Base-by-base conservation (phyloP, 1,284 basidiomycete genomes). In the Ceraceosorus bombacis region DNA sequence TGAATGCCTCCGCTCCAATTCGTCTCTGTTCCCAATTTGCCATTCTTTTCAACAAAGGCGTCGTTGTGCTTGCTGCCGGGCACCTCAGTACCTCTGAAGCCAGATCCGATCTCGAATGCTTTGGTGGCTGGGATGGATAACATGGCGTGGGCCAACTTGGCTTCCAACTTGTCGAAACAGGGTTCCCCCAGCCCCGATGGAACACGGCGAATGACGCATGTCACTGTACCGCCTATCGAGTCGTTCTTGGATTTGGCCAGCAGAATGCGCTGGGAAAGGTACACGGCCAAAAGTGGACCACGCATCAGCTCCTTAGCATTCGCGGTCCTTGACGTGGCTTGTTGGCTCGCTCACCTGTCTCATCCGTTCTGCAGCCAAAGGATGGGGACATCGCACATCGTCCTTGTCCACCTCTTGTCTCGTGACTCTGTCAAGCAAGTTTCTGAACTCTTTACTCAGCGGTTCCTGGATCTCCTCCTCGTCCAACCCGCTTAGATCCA, bases 1-100 rank as follows among this genome's bases (percentile, higher is more conserved):
- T 99, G 95, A 59, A 98, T 84, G 59, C 95, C 95, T 55, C 95
- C 95, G 72, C 88, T 91, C 89, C 92, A 92, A 81, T 98, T 99
- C 54, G 91, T 92, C 58, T 80, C 78, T 7, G 95, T 98, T 40
- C 90, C 86, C 46, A 97, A 82, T 41, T 69, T 81, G 8, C 88
- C 89, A 70, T 88, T 83, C 65, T 84, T 85, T 57, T 81, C 78
- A 46, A 88, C 80, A 78, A 96, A 98, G 41, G 86, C 80, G 79
- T 99, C 95, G 79, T 98, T 99, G 81, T 99, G 95, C 73, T 83
- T 82, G 77, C 86, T 88, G 49, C 95, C 95, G 6, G 90, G 88
- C 57, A 97, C 86, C 79, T 91, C 87, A n/a, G 92, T 92, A 13
- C 95, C 95, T 65, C 86, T 83, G 85, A 99, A 96, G 40, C 95